Conservation (phyloP, 164 flowering plant species). For the Buxus sempervirens region DNA sequence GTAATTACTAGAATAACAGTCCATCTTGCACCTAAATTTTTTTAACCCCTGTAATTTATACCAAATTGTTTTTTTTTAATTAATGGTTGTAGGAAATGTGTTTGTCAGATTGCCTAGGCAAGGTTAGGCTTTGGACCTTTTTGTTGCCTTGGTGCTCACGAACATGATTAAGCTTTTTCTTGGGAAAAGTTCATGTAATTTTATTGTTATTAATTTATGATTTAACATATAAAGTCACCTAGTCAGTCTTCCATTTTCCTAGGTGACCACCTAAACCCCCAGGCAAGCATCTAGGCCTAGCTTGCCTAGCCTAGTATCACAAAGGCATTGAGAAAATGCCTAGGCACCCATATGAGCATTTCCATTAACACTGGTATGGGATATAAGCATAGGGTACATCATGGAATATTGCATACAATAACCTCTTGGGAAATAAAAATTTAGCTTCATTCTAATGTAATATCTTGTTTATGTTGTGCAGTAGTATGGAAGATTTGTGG, state of each 20-base stretch:
- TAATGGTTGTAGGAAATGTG: background rate
- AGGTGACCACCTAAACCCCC: no score
- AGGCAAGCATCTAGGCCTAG: no score
- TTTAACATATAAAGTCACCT: no score
- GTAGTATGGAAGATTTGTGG: conserved; percentile 86
- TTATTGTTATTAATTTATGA: no score
- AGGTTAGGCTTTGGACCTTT: no score
- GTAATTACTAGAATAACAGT: background rate
- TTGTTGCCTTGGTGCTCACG: no score
- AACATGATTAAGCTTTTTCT: no score
- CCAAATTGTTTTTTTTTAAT: background rate
- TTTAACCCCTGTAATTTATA: background rate
- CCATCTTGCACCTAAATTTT: background rate
- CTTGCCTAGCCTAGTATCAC: no score
- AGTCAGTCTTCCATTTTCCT: no score
- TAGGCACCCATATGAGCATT: background rate
- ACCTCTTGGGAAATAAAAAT: background rate
- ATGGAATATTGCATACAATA: background rate
- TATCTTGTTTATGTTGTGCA: conserved; percentile 16
- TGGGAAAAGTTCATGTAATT: no score
- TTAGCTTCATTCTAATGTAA: background rate
- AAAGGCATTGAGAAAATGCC: no score
- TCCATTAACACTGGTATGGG: background rate
- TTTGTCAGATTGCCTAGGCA: no score
- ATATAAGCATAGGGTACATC: background rate